phyloP scores from a whole-genome alignment of 768 basidiomycete species.

The Phanerodontia chrysosporium region DNA sequence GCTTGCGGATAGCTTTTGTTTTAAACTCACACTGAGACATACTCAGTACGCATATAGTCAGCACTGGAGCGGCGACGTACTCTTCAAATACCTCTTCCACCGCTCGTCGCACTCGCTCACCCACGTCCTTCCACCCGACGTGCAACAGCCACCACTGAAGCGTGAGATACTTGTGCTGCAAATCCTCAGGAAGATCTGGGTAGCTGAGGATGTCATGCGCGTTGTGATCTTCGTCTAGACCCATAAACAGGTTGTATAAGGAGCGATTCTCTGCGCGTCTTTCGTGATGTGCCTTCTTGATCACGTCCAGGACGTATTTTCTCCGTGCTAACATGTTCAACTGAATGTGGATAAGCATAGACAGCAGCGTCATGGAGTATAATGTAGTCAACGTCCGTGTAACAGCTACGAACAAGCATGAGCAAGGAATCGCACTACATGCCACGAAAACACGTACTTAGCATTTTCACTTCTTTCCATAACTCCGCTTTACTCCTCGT shows the following conservation, averaged over 20 bases:
- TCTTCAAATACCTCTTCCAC: constrained; percentile 83
- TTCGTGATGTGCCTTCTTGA: constrained; percentile 59
- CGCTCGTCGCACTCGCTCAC: constrained; percentile 62
- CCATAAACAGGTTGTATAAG: too few relatives aligned
- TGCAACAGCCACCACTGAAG: constrained; percentile 93
- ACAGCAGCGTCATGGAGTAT: constrained; percentile 82
- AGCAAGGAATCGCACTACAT: too few relatives aligned
- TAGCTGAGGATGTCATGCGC: constrained; percentile 25
- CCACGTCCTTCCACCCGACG: constrained; percentile 87
- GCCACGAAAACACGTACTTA: constrained; percentile 47
- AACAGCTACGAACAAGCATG: constrained; percentile 49
- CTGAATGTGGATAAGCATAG: constrained; percentile 83
- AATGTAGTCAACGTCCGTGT: constrained; percentile 83
- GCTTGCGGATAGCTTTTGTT: constrained; percentile 62
- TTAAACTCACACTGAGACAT: constrained; percentile 71
- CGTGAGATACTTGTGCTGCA: constrained; percentile 77
- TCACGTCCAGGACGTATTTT: constrained; percentile 71
- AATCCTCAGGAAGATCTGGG: constrained; percentile 51
- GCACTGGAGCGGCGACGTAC: constrained; percentile 41
- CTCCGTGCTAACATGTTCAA: constrained; percentile 78
- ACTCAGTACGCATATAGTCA: neutral
- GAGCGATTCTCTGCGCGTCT: constrained; percentile 38
- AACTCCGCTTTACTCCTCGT: constrained; percentile 70
- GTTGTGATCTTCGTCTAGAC: constrained; percentile 8
- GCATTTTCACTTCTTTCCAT: constrained; percentile 91